Evolutionary conservation across 2,329 filamentous ascomycete species (phyloP).

Genomic region (Gaeumannomyces tritici): DNA sequence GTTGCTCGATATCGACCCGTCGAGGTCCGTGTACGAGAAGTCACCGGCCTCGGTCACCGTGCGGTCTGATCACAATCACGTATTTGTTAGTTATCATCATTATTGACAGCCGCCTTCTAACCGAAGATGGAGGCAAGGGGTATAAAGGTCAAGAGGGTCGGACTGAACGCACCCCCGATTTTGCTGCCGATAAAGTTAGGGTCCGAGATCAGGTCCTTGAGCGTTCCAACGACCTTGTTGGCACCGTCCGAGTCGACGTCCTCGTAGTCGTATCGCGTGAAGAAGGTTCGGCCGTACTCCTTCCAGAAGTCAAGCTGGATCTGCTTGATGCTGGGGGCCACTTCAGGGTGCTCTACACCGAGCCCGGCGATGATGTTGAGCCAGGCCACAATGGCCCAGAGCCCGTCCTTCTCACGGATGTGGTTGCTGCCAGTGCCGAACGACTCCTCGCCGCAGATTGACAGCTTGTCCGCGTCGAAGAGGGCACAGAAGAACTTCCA

Average conservation of each 20-base stretch:
- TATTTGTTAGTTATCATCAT: not conserved
- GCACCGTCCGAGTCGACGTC: slow-evolving; percentile 86
- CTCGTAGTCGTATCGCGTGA: slow-evolving; percentile 98
- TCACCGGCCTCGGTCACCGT: slow-evolving; percentile 86
- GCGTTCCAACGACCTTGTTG: slow-evolving; percentile 76
- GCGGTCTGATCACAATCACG: slow-evolving; percentile 37
- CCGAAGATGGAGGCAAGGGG: not conserved
- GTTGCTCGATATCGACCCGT: slow-evolving; percentile 90
- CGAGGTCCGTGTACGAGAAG: slow-evolving; percentile 98
- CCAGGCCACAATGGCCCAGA: slow-evolving; percentile 97
- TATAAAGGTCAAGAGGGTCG: not conserved
- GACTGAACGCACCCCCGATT: slow-evolving; percentile 49
- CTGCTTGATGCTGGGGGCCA: slow-evolving; percentile 75
- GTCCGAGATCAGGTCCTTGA: slow-evolving; percentile 70
- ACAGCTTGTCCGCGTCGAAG: slow-evolving; percentile 90
- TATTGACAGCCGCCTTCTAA: not conserved
- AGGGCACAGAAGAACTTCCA: slow-evolving; percentile 99
- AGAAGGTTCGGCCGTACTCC: slow-evolving; percentile 94
- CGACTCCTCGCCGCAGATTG: slow-evolving; percentile 96
- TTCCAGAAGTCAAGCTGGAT: slow-evolving; percentile 98
- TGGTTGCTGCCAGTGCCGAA: slow-evolving; percentile 98
- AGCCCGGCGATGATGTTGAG: slow-evolving; percentile 96
- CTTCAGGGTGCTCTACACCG: slow-evolving; percentile 67
- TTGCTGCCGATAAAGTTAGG: slow-evolving; percentile 70
- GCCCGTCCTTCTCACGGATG: slow-evolving; percentile 96